Base-by-base conservation (phyloP, 768 basidiomycete species). In the Podaxis sp. region DNA sequence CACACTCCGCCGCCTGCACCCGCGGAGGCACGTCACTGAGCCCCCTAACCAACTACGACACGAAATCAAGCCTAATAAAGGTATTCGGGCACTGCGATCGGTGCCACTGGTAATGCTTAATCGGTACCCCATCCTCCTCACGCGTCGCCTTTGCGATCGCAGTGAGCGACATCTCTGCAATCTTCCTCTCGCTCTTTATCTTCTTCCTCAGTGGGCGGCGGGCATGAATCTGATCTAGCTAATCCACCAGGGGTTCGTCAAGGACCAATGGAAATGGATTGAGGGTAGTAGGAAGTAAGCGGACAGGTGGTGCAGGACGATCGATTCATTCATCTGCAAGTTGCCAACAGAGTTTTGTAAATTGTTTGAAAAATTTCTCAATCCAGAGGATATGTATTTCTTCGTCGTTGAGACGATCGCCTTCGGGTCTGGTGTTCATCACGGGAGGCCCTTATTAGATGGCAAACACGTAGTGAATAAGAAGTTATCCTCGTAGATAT, bases 21-120 rank as follows among this genome's bases (percentile, higher is more conserved):
- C 93, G 80, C 17, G 89, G 91, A 1, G 90, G 87, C 5, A 97
- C 86, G 71, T 98, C 96, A 33, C 87, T 84, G 70, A 95, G 98
- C 73, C 95, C 92, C 33, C 92, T 84, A n/a, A 92, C 85, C 19
- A 97, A 77, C 96, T 95, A 99, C 1, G 89, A 89, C 24, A 95
- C 91, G 67, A 97, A 87, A 46, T 95, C 93, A 65, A 86, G 87
- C 1, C 96, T 95, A 11, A 87, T 93, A 72, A 99, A 98, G 4
- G 90, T 87, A 66, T 95, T 89, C 3, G 85, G 82, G 69, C 94
- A 93, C 42, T 81, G 82, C n/a, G 74, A 78, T 13, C 82, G 79
- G 71, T 95, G 92, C 94, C 95, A 97, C 59, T 86, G 87, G 66
- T 93, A 83, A 63, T 92, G 84, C 68, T 93, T 90, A 75, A 96